Conservation (phyloP, 2,329 filamentous ascomycete genomes). For the Trichoderma polysporum region DNA sequence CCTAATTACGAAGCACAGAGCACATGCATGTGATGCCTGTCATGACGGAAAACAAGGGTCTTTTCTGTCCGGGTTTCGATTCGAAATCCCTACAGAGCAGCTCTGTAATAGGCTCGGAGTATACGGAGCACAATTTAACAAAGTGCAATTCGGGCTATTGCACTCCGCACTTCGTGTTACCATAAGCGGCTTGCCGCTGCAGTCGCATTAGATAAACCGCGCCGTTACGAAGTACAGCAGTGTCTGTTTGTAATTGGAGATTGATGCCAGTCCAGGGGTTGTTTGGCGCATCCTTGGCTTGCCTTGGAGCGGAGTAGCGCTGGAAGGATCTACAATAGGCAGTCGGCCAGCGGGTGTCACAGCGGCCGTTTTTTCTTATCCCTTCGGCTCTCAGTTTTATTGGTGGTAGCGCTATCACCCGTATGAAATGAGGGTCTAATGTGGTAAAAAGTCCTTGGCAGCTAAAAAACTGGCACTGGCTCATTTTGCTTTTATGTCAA, state of each 20-base stretch:
- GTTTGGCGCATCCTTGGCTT: neutral
- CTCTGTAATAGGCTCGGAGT: too few species aligned
- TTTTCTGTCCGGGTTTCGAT: neutral
- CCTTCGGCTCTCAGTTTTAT: neutral
- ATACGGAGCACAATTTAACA: too few species aligned
- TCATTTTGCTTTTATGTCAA: neutral
- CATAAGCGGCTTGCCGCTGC: neutral
- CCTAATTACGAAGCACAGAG: neutral
- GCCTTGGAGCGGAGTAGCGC: slow-evolving; percentile 12
- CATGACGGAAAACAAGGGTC: neutral
- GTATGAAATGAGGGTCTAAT: neutral
- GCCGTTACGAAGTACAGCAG: too few species aligned
- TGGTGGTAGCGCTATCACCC: neutral
- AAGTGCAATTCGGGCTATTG: neutral
- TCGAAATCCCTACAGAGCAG: neutral
- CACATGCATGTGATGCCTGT: neutral
- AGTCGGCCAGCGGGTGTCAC: neutral
- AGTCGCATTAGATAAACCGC: neutral
- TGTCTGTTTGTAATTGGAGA: neutral
- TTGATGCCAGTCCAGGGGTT: neutral
- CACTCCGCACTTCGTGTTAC: neutral
- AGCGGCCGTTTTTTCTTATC: neutral
- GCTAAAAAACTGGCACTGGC: neutral
- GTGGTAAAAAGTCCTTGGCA: neutral
- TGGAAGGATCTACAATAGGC: slow-evolving; percentile 2